Evolutionary conservation across 805 yeast genomes (phyloP), one percentile per base, ranked within the genome.

Genomic region (Soucietia sequanensis): DNA sequence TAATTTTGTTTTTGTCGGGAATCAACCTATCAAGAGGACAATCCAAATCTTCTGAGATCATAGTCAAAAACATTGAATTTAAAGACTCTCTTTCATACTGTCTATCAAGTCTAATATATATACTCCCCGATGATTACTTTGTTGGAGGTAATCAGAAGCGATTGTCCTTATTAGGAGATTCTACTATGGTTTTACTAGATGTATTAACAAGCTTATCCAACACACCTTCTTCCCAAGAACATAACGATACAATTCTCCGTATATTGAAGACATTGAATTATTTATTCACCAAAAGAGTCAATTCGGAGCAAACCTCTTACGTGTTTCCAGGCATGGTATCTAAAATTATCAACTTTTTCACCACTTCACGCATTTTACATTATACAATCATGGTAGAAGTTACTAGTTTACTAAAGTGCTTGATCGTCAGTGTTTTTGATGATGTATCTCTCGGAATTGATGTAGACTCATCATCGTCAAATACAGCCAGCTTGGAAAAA

Each of bases 311-410:
- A 23, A 32, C 64, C 5, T 52, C 71, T 8, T 54, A 54, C 27
- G 63, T 67, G 2, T 47, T 68, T n/a, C 74, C 74, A 1, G 74
- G 74, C 1, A 43, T 60, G 4, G 45, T 58, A 1, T 66, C 72
- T 4, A 46, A 56, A 29, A 36, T 64, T 12, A 51, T 64, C 4
- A 54, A 56, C 13, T 65, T 60, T 38, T 47, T 42, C 14, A 34
- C 56, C 0, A 19, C 30, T 4, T 37, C 57, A 1, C 48, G 45
- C 19, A 50, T 40, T 24, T 25, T 65, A 15, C 58, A 61, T 35
- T 54, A 41, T 14, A 38, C 47, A 2, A 34, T 58, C 1, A 30
- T 60, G 5, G 37, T 54, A 1, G 27, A 39, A 16, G 38, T 58
- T 2, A 33, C 64, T n/a, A 39, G 46, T n/a, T 10, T 58, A 1